Percentiles rank a stretch among this genome's conserved stretches.
Evolutionary conservation across 768 basidiomycete genomes (phyloP).

Genomic region (Austroboletus festivus): DNA sequence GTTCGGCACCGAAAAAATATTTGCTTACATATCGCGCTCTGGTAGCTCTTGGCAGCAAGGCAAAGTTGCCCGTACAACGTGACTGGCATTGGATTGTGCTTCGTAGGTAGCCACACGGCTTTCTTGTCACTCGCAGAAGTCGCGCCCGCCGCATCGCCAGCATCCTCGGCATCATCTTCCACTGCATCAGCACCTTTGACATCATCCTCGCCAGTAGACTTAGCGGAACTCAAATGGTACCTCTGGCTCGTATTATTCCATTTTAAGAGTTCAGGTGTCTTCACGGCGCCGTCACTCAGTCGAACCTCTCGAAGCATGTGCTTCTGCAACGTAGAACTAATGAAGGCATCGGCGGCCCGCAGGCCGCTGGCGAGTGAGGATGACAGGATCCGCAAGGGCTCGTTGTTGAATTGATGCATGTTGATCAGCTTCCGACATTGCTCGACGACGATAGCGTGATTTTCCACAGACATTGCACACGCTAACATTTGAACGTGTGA

Average conservation of each 20-base stretch:
- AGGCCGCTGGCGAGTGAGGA: conserved; percentile 72
- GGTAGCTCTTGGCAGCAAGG: conserved; percentile 81
- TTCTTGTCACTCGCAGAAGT: conserved; percentile 21
- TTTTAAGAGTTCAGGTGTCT: conserved; percentile 54
- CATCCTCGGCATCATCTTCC: conserved; percentile 36
- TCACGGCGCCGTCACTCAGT: conserved; percentile 61
- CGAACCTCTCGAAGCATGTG: conserved; percentile 79
- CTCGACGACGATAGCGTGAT: conserved; percentile 60
- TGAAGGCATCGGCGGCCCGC: conserved; percentile 70
- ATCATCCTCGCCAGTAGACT: conserved; percentile 20
- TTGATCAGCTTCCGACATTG: conserved; percentile 75
- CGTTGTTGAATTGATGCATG: conserved; percentile 81
- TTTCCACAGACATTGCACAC: conserved; percentile 60
- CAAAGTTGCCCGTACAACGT: conserved; percentile 81
- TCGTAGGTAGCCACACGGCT: conserved; percentile 51
- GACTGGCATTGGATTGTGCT: conserved; percentile 66
- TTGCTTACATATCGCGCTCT: conserved; percentile 81
- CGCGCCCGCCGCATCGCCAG: conserved; percentile 14
- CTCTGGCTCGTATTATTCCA: conserved; percentile 63
- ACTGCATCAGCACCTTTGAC: conserved; percentile 19
- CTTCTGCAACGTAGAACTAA: conserved; percentile 77
- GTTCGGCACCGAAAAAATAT: not conserved
- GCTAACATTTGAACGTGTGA: conserved; percentile 42
- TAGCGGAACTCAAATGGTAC: conserved; percentile 42
- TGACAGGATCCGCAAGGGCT: conserved; percentile 74